phyloP scores from a whole-genome alignment of 192 early-diverging fungal genomes.

The Coemansia asiatica region DNA sequence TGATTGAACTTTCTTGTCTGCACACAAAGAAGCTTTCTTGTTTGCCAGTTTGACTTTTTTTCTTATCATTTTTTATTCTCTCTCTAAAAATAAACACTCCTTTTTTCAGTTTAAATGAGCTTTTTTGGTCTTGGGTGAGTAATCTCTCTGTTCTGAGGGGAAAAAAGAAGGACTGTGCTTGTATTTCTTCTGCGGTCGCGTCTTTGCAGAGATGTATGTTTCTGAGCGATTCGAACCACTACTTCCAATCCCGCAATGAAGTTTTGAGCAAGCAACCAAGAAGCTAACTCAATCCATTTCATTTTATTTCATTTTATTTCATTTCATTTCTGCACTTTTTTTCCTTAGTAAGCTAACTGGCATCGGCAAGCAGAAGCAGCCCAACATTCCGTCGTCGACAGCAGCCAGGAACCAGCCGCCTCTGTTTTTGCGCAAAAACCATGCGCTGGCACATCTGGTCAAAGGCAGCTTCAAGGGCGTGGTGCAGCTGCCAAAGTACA shows the following conservation, averaged over 20 bases:
- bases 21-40: not conserved
- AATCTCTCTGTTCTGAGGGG: not conserved
- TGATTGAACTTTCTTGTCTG: constrained; percentile 3
- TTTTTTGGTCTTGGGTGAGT: constrained; percentile 55
- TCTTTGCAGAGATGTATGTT: not conserved
- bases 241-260: not conserved
- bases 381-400: constrained; percentile 19
- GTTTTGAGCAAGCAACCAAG: too few relatives aligned
- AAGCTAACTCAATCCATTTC: not conserved
- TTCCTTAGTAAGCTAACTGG: constrained; percentile 51
- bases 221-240: not conserved
- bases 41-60: too few relatives aligned
- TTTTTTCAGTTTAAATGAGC: constrained; percentile 32
- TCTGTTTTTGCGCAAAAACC: constrained; percentile 67
- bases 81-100: not conserved
- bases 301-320: not conserved
- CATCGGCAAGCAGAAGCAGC: constrained; percentile 54
- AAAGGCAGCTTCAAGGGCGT: constrained; percentile 91
- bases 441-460: constrained; percentile 72
- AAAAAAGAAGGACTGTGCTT: not conserved
- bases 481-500: constrained; percentile 84
- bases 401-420: constrained; percentile 34
- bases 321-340: not conserved
- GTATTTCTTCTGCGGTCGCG: not conserved
- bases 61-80: not conserved